phyloP scores from a whole-genome alignment of 495 filamentous ascomycete genomes.

The Tuber microsphaerosporum region DNA sequence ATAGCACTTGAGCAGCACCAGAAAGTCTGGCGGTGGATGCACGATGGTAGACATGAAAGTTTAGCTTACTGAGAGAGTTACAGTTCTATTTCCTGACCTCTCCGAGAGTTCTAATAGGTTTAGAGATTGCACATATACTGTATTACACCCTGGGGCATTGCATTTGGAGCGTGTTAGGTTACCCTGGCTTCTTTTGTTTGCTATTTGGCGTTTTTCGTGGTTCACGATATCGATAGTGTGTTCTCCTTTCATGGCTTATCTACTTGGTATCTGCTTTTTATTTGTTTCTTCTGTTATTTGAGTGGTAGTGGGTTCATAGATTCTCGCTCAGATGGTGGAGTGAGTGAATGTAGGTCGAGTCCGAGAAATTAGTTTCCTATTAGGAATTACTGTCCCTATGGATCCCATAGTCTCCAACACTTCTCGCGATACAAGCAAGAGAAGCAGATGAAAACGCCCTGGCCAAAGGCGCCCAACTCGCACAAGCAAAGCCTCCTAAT shows the following conservation, averaged over 20 bases:
- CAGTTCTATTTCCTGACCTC: slow-evolving; percentile 6
- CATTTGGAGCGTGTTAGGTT: background rate
- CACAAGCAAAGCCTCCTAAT: background rate
- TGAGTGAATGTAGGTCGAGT: background rate
- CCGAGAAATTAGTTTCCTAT: background rate
- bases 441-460: background rate
- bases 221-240: background rate
- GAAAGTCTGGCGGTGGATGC: slow-evolving; percentile 51
- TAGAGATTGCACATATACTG: slow-evolving; percentile 15
- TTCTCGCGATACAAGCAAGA: background rate
- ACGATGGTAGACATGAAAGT: slow-evolving; percentile 14
- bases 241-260: background rate
- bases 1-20: slow-evolving; percentile 90
- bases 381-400: background rate
- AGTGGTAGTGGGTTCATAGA: background rate
- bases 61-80: slow-evolving; percentile 11
- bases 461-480: background rate
- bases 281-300: background rate
- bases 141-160: background rate
- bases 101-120: slow-evolving; percentile 14
- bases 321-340: background rate
- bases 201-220: background rate
- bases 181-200: background rate
- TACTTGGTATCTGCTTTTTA: background rate
- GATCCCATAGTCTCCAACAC: background rate